These are phyloP conservation scores for Sclerotinia trifoliorum DNA, from an alignment of 2,329 filamentous ascomycete genomes.

Conservation along the genomic window DNA sequence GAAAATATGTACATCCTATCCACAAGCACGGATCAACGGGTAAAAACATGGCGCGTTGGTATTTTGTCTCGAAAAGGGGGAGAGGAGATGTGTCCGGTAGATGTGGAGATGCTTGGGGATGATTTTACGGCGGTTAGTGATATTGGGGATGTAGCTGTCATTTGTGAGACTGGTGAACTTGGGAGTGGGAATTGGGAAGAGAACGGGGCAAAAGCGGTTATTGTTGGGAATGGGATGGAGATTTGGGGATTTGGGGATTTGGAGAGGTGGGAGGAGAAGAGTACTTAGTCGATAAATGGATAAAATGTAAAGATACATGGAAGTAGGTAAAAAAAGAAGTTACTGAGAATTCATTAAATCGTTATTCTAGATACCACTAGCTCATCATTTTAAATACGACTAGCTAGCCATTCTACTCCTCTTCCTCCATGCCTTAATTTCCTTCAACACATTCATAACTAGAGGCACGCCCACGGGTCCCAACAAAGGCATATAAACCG, in stretches of 20 bases:
- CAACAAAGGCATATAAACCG: constrained; percentile 88
- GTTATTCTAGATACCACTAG: constrained; percentile 10
- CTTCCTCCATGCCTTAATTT: constrained; percentile 57
- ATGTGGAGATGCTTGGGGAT: constrained; percentile 48
- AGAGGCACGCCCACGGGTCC: constrained; percentile 90
- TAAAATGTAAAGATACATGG: too few species aligned
- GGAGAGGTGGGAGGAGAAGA: neutral
- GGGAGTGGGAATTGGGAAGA: neutral
- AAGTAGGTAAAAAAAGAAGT: too few species aligned
- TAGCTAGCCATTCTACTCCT: constrained; percentile 28
- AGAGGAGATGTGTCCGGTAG: constrained; percentile 27
- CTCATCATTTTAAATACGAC: neutral
- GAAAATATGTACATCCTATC: constrained; percentile 43
- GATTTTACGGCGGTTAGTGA: constrained; percentile 61
- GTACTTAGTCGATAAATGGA: too few species aligned
- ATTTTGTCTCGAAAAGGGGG: constrained; percentile 14
- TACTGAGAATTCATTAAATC: constrained; percentile 1
- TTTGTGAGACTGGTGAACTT: neutral
- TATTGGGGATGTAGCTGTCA: constrained; percentile 49
- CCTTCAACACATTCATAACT: constrained; percentile 78
- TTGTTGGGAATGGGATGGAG: constrained; percentile 41
- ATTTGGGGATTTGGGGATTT: constrained; percentile 28
- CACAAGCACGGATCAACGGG: constrained; percentile 60
- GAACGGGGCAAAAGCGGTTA: constrained; percentile 30
- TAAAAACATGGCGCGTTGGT: constrained; percentile 51